These are phyloP conservation scores for Brassica hybrid DNA, from an alignment of 441 rosid genomes.

Conservation along the genomic window DNA sequence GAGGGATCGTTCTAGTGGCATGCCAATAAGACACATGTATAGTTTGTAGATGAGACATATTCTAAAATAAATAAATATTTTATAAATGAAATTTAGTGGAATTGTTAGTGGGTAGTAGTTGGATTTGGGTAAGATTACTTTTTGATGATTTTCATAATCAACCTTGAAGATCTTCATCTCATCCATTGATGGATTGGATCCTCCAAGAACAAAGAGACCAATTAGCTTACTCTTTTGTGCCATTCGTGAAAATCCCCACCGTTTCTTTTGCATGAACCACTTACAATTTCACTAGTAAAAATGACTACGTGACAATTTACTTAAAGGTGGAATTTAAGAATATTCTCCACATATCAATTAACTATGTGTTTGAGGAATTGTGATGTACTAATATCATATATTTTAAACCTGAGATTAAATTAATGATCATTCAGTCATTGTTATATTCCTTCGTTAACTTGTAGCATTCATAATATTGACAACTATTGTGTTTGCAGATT, in stretches of 20 bases:
- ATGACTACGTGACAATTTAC: constrained; percentile 32
- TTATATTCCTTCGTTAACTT: no score
- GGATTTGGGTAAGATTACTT: constrained; percentile 42
- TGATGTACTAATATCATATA: no score
- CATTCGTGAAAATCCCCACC: constrained; percentile 23
- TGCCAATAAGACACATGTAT: constrained; percentile 35
- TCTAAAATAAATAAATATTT: neutral
- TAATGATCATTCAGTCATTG: no score
- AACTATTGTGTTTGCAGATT: no score
- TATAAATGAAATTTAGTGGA: constrained; percentile 32
- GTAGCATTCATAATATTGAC: no score
- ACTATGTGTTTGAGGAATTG: neutral
- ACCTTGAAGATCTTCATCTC: constrained; percentile 41
- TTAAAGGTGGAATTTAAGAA: constrained; percentile 26
- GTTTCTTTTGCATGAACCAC: constrained; percentile 35
- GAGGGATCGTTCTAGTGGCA: constrained; percentile 14
- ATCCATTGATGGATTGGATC: constrained; percentile 41
- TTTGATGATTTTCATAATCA: constrained; percentile 36
- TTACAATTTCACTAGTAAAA: constrained; percentile 18
- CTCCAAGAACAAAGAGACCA: constrained; percentile 41
- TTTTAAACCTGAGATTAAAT: no score
- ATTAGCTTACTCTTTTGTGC: constrained; percentile 38
- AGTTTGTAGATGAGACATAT: constrained; percentile 20
- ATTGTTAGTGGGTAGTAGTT: constrained; percentile 46
- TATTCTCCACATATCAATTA: constrained; percentile 26